A percentile compares a stretch with the other conserved stretches of the same genome.
Evolutionary conservation across 345 rosid genomes (phyloP).

Genomic region (Linum tenue): DNA sequence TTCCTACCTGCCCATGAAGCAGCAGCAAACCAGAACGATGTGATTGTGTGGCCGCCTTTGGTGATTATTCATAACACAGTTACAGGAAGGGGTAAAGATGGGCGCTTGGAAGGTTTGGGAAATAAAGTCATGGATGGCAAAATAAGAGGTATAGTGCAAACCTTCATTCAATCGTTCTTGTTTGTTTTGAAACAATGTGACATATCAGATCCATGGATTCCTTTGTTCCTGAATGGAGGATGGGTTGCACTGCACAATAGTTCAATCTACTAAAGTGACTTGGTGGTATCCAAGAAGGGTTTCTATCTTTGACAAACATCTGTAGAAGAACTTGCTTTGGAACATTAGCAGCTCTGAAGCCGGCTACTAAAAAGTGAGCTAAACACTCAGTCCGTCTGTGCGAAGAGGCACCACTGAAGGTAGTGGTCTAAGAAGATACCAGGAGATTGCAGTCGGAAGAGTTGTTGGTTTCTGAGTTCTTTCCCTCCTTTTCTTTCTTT

Average conservation of each 20-base stretch:
- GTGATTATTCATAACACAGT: conserved; percentile 87
- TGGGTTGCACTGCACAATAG: background rate
- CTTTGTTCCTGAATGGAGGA: background rate
- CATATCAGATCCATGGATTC: background rate
- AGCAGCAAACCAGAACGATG: conserved; percentile 71
- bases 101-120: conserved; percentile 96
- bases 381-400: background rate
- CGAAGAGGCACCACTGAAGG: background rate
- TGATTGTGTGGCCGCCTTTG: conserved; percentile 93
- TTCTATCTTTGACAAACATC: background rate
- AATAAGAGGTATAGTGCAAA: conserved; percentile 68
- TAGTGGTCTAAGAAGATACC: background rate
- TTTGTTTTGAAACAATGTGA: background rate
- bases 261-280: background rate
- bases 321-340: background rate
- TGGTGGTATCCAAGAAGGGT: background rate
- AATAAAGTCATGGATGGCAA: conserved; percentile 87
- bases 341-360: background rate
- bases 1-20: conserved; percentile 68
- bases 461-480: background rate
- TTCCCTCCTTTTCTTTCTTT: background rate
- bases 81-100: conserved; percentile 91
- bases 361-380: background rate
- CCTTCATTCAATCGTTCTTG: conserved; percentile 19
- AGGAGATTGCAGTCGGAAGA: background rate